Base-by-base conservation (phyloP, 2,329 filamentous ascomycete species). In the Xylaria polymorpha region DNA sequence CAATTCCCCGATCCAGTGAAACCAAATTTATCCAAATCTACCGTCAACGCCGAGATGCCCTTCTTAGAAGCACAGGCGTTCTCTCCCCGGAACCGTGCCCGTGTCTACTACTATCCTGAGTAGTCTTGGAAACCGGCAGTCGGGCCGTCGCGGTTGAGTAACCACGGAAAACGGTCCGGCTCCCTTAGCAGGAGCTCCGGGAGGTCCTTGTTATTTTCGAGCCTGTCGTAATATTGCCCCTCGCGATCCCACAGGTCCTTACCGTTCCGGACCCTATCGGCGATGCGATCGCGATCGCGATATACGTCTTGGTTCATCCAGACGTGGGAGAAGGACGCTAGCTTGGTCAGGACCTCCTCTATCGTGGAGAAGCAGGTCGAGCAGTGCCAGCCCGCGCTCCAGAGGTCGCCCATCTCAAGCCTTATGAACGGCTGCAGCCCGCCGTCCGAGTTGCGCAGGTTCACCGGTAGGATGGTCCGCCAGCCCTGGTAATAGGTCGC, bases 331-430 rank as follows among this genome's bases (percentile, higher is more conserved):
- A 88, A 89, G 66, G 83, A 85, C 10, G 81, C 79, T 80, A 90
- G 83, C 77, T 89, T 90, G 71, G 82, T 83, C 55, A 86, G 78
- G 72, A 89, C 81, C 75, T 88, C 84, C 4, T 81, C 81, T 18
- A 90, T 78, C 0, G 86, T 89, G 20, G 82, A 79, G 75, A 89
- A 89, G 79, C 88, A 90, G 64, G 82, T 86, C 60, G 85, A 88
- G 80, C 88, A 91, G 77, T 90, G 88, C 88, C 88, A 91, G 44
- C 70, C 70, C 8, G 70, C 65, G 51, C 65, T 72, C 70, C 70
- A 72, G 37, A 72, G 41, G 37, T 72, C 80, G 8, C 79, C 82
- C 70, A 81, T 82, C 69, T 87, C 83, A 50, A 79, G 77, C 43
- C 78, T 77, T 39, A 82, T 79, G 1, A 81, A 69, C 1, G 82